phyloP scores from a whole-genome alignment of 495 filamentous ascomycete species.

The Ramalina peruviana region DNA sequence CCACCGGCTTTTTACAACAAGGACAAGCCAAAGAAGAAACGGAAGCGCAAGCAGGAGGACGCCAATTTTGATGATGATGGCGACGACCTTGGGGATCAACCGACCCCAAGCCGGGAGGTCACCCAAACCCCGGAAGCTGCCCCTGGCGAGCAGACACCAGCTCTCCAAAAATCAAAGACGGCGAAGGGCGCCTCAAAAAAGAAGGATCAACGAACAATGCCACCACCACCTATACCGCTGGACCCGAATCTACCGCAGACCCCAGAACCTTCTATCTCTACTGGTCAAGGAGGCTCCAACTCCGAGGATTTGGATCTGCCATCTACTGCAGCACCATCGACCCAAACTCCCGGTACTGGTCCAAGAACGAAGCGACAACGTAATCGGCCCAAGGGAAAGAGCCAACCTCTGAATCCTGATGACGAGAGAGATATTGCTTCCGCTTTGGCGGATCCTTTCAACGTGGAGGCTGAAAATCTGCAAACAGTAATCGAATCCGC shows the following conservation, averaged over 20 bases:
- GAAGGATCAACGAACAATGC: slow-evolving; percentile 10
- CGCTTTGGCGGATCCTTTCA: slow-evolving; percentile 32
- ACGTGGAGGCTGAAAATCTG: slow-evolving; percentile 25
- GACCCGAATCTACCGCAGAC: slow-evolving; percentile 14
- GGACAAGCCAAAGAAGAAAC: slow-evolving; percentile 26
- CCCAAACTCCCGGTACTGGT: not conserved
- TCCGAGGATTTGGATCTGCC: not conserved
- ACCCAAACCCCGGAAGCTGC: not conserved
- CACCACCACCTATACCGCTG: slow-evolving; percentile 18
- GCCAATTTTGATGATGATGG: slow-evolving; percentile 18
- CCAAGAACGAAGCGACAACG: slow-evolving; percentile 5
- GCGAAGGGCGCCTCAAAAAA: not conserved
- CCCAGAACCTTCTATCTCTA: not conserved
- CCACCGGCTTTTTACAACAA: slow-evolving; percentile 66
- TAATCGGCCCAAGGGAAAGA: slow-evolving; percentile 19
- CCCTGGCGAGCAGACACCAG: not conserved
- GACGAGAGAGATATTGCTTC: slow-evolving; percentile 29
- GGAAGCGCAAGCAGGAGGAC: slow-evolving; percentile 25
- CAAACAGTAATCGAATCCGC: slow-evolving; percentile 14
- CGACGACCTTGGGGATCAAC: slow-evolving; percentile 2
- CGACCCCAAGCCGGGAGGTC: not conserved
- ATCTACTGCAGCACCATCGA: not conserved
- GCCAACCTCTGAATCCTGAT: slow-evolving; percentile 20
- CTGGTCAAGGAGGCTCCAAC: not conserved
- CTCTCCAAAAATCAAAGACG: too few species aligned